Evolutionary conservation across 2,329 filamentous ascomycete species (phyloP).

Genomic region (Cryphonectria parasitica): DNA sequence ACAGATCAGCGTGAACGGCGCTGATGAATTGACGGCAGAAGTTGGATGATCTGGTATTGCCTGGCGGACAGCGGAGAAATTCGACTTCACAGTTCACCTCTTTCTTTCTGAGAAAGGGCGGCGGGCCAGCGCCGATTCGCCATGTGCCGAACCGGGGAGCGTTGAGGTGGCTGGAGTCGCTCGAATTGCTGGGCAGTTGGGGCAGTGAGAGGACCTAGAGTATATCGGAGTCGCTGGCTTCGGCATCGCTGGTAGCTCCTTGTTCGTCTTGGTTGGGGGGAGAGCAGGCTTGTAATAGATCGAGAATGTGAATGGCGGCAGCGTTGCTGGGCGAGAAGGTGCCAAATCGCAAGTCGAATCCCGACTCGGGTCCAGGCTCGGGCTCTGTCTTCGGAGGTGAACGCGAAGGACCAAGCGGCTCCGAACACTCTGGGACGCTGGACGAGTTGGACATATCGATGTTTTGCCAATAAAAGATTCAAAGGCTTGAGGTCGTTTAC

Average conservation of each 20-base stretch:
- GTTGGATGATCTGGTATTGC: no score
- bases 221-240: slow-evolving; percentile 1
- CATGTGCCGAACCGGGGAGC: slow-evolving; percentile 2
- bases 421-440: not conserved
- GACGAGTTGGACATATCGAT: not conserved
- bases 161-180: not conserved
- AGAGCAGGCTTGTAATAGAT: not conserved
- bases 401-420: not conserved
- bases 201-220: slow-evolving; percentile 2
- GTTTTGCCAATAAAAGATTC: not conserved
- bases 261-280: slow-evolving; percentile 1
- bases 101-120: slow-evolving; percentile 1
- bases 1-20: no score
- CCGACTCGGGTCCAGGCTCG: not conserved
- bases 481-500: not conserved
- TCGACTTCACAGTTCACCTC: not conserved
- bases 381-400: not conserved
- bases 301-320: slow-evolving; percentile 5
- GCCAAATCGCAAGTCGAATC: not conserved
- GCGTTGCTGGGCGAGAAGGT: not conserved
- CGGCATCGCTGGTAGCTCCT: not conserved
- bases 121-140: not conserved
- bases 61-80: not conserved
- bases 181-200: slow-evolving; percentile 1
- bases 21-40: no score